These are phyloP conservation scores for Antitrichia curtipendula DNA, from an alignment of 225 moss, liverwort and hornwort genomes.

Conservation along the genomic window DNA sequence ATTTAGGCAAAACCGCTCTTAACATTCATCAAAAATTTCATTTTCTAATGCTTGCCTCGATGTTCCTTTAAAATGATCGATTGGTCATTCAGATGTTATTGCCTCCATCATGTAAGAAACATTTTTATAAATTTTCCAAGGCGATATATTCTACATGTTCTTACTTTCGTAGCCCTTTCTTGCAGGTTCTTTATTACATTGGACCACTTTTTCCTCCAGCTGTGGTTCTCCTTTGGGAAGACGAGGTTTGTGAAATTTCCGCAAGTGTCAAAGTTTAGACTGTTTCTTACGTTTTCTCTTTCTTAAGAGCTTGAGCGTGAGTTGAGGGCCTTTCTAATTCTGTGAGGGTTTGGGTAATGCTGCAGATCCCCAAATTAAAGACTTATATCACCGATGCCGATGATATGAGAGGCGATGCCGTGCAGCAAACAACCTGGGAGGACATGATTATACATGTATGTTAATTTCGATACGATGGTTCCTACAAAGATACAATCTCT, in stretches of 20 bases:
- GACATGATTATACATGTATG: slow-evolving; percentile 97
- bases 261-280: background rate
- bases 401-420: slow-evolving; percentile 56
- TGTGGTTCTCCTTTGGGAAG: slow-evolving; percentile 89
- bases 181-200: slow-evolving; percentile 83
- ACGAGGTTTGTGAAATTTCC: slow-evolving; percentile 59
- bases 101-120: background rate
- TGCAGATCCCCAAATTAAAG: slow-evolving; percentile 91
- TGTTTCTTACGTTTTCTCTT: background rate
- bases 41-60: background rate
- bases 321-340: background rate
- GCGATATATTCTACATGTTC: background rate
- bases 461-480: background rate
- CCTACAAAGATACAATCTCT: background rate
- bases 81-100: background rate
- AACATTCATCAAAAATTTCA: background rate
- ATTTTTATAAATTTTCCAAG: background rate
- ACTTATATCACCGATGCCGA: slow-evolving; percentile 88
- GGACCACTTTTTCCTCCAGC: slow-evolving; percentile 78
- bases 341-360: background rate
- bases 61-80: background rate
- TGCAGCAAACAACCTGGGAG: slow-evolving; percentile 97
- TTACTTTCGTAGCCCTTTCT: background rate
- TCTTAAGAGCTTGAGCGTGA: background rate
- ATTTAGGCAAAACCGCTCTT: background rate